Conservation (phyloP, 768 basidiomycete species). For the Butyriboletus loyo region DNA sequence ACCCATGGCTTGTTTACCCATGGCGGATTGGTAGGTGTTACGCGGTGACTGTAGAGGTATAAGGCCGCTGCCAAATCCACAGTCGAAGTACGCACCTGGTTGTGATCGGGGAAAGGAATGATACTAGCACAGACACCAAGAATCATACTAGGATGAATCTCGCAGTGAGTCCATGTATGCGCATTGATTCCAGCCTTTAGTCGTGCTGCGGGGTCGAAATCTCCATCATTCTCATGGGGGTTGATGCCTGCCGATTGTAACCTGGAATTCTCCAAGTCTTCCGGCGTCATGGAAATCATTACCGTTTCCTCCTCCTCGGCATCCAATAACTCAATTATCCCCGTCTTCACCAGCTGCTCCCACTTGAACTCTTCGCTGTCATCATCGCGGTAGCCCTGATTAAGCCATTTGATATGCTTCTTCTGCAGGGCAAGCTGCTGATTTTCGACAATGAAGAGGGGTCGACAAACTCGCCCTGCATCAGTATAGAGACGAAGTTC, state of each 20-base stretch:
- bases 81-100: constrained; percentile 63
- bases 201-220: constrained; percentile 85
- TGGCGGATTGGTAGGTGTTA: constrained; percentile 99
- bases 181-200: constrained; percentile 81
- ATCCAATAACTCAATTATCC: constrained; percentile 91
- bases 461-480: constrained; percentile 94
- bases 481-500: constrained; percentile 95
- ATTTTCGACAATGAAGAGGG: constrained; percentile 93
- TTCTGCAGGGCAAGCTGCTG: constrained; percentile 82
- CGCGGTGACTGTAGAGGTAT: constrained; percentile 76
- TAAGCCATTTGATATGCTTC: constrained; percentile 76
- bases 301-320: constrained; percentile 99
- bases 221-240: constrained; percentile 56
- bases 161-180: constrained; percentile 97
- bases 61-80: neutral
- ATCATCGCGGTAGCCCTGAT: constrained; percentile 54
- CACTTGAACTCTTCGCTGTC: constrained; percentile 69
- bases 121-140: constrained; percentile 98
- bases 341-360: constrained; percentile 80
- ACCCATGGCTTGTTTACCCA: constrained; percentile 99
- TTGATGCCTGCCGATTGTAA: constrained; percentile 59
- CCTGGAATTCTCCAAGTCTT: constrained; percentile 87
- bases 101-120: constrained; percentile 99
- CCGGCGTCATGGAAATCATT: constrained; percentile 98
- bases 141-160: constrained; percentile 99